Evolutionary conservation across 1,284 basidiomycete genomes (phyloP), one percentile per base, ranked within the genome.

Genomic region (Ceratobasidium theobromae): DNA sequence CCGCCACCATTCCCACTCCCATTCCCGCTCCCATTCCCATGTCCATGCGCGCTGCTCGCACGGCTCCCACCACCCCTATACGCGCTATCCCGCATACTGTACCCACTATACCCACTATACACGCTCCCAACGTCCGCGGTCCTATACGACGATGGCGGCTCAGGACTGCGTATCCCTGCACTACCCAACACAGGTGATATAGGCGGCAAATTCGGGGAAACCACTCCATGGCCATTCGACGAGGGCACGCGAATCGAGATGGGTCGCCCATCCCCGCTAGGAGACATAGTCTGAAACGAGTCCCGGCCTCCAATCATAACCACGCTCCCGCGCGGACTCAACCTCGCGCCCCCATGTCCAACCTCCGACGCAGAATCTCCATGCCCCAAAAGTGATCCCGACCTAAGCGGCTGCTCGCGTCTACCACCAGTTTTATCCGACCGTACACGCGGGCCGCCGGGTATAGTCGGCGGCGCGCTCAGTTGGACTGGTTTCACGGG

Each of bases 381-480:
- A n/a, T 18, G 23, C 35, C 28, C n/a, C n/a, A n/a, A n/a, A n/a
- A n/a, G n/a, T 45, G 4, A 18, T 35, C 45, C 6, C 8, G 21
- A 27, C 28, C n/a, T 35, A n/a, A 8, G n/a, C 27, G 8, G 25
- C 41, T 25, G 25, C 18, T 9, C 46, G 4, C 46, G 18, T 27
- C 46, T 21, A 30, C n/a, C n/a, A 8, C 46, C 58, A 27, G 33
- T 8, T 23, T 33, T 62, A 12, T 48, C 35, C 9, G 41, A 33
- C 21, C 82, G 82, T 1, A 88, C 87, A 21, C 89, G 84, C 9
- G 89, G 90, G 4, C 89, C 89, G 30, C 89, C 88, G 0, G 87
- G 88, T 1, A 89, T 80, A 2, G 80, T 77, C 18, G 86, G 87
- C 18, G 78, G 66, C 32, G 74, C 53, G 40, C 41, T 53, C 53